These are phyloP conservation scores for Aspergillus biplanus DNA, from an alignment of 495 filamentous ascomycete species.

Conservation along the genomic window DNA sequence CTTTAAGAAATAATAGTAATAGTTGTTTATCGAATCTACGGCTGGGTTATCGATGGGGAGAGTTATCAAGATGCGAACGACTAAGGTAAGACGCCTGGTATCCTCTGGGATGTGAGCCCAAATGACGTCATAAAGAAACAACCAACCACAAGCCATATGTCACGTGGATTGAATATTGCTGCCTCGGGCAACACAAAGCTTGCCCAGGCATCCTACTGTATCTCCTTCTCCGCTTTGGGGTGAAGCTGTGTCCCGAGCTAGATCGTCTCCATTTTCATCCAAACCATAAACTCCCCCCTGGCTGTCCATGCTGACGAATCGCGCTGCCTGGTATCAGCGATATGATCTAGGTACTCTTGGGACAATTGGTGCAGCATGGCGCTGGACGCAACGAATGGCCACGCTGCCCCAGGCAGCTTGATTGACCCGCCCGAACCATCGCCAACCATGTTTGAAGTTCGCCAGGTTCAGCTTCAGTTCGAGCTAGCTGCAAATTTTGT, in stretches of 20 bases:
- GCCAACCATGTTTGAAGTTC: constrained; percentile 90
- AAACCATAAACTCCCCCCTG: background rate
- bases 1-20: too few species aligned
- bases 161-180: background rate
- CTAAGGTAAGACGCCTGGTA: too few species aligned
- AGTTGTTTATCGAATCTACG: too few species aligned
- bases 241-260: background rate
- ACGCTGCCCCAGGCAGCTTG: constrained; percentile 55
- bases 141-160: background rate
- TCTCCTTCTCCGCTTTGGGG: background rate
- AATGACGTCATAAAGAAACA: background rate
- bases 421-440: constrained; percentile 64
- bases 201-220: background rate
- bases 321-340: constrained; percentile 22
- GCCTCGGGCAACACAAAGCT: background rate
- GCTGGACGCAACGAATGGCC: constrained; percentile 56
- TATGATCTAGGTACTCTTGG: constrained; percentile 39
- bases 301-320: constrained; percentile 19
- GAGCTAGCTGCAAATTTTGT: constrained; percentile 91
- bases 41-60: too few species aligned
- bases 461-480: constrained; percentile 89
- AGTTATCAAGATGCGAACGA: too few species aligned
- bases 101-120: background rate
- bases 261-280: background rate
- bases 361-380: constrained; percentile 53